Conservation (phyloP, 495 filamentous ascomycete species). For the Lophiotrema nucula region DNA sequence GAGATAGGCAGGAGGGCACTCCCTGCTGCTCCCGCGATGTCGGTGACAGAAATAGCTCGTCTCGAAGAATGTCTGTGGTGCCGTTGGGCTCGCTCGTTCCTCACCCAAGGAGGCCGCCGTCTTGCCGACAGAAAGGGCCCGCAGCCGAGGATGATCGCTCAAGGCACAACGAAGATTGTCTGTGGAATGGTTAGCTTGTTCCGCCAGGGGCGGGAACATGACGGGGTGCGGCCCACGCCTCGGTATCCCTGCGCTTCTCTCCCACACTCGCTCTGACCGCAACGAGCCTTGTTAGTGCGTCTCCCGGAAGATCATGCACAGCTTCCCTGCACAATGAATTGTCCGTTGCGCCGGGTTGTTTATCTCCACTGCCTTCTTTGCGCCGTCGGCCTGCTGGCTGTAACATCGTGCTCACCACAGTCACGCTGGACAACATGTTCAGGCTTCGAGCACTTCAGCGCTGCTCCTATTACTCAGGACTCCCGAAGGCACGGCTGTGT, state of each 20-base stretch:
- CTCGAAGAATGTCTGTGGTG: no score
- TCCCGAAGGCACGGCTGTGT: slow-evolving; percentile 23
- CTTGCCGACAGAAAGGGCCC: neutral
- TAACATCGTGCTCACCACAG: neutral
- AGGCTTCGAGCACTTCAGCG: neutral
- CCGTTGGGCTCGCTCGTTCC: no score
- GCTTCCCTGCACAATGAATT: slow-evolving; percentile 25
- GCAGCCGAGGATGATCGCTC: neutral
- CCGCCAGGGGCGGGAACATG: slow-evolving; percentile 19
- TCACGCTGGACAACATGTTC: neutral
- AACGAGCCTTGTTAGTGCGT: slow-evolving; percentile 19
- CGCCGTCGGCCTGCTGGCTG: neutral
- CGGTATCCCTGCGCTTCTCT: slow-evolving; percentile 26
- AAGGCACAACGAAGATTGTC: slow-evolving; percentile 7
- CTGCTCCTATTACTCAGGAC: neutral
- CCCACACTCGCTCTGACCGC: slow-evolving; percentile 20
- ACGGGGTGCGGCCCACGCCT: slow-evolving; percentile 14
- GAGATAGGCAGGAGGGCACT: slow-evolving; percentile 19
- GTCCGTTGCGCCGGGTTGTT: slow-evolving; percentile 27
- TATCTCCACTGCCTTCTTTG: neutral
- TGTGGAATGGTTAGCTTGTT: slow-evolving; percentile 24
- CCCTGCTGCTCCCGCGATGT: neutral
- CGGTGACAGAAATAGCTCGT: slow-evolving; percentile 9
- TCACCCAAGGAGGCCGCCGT: slow-evolving; percentile 3
- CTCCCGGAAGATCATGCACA: slow-evolving; percentile 36